Percentiles rank a stretch among this genome's conserved stretches.
These are phyloP conservation scores for Berkeleyomyces basicola DNA, from an alignment of 2,329 filamentous ascomycete species.

Conservation along the genomic window DNA sequence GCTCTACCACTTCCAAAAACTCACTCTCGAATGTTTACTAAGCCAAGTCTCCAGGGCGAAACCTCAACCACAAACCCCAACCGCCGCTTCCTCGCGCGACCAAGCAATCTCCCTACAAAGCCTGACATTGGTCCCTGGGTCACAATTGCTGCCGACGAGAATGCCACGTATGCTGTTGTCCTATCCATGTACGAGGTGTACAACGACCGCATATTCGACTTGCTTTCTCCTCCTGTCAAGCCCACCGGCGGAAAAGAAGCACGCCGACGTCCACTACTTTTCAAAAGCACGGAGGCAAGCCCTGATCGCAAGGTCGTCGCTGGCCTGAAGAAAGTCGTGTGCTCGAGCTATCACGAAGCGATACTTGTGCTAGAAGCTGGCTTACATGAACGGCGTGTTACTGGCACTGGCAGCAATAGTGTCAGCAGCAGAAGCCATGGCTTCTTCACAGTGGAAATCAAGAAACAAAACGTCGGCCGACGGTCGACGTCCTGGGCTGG, in stretches of 20 bases:
- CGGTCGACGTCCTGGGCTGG: constrained; percentile 46
- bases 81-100: constrained; percentile 47
- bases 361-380: constrained; percentile 81
- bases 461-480: constrained; percentile 44
- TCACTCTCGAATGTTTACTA: constrained; percentile 31
- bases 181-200: constrained; percentile 99
- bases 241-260: neutral
- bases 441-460: constrained; percentile 91
- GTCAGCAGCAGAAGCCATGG: constrained; percentile 85
- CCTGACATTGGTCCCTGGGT: constrained; percentile 63
- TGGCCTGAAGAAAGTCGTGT: constrained; percentile 79
- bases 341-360: constrained; percentile 65
- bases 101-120: constrained; percentile 52
- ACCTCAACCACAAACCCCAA: constrained; percentile 33
- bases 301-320: constrained; percentile 90
- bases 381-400: constrained; percentile 68
- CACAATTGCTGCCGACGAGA: constrained; percentile 40
- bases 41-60: constrained; percentile 33
- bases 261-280: constrained; percentile 65
- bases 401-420: constrained; percentile 85
- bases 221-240: constrained; percentile 47
- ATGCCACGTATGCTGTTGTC: constrained; percentile 69
- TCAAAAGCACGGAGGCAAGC: constrained; percentile 79
- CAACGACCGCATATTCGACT: constrained; percentile 93
- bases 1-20: constrained; percentile 24